These are phyloP conservation scores for Micromonas pusilla DNA, from an alignment of 139 green algal genomes.

Conservation along the genomic window DNA sequence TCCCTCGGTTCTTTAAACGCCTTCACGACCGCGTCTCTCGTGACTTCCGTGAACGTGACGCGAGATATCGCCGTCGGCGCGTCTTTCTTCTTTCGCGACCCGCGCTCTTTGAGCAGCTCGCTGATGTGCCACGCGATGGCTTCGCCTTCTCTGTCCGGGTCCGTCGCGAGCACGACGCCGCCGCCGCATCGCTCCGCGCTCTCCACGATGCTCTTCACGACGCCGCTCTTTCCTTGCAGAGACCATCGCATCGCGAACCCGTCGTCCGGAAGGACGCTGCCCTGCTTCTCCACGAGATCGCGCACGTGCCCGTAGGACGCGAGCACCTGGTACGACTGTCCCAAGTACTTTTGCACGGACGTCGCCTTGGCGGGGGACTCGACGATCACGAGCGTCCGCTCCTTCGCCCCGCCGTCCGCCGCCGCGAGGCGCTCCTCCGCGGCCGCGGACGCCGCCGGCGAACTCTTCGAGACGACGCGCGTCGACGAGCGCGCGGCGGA, in stretches of 20 bases:
- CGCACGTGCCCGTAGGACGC: conserved; percentile 86
- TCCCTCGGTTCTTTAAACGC: conserved; percentile 57
- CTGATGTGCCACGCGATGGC: conserved; percentile 91
- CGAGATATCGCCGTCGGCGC: background rate
- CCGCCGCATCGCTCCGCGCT: background rate
- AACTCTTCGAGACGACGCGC: too few species aligned
- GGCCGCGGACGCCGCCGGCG: too few species aligned
- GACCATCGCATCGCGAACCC: conserved; percentile 48
- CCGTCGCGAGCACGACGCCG: conserved; percentile 79
- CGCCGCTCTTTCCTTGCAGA: conserved; percentile 32
- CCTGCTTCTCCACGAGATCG: conserved; percentile 58
- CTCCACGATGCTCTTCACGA: background rate
- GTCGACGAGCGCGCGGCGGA: too few species aligned
- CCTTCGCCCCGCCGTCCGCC: too few species aligned
- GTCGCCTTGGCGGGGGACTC: conserved; percentile 91
- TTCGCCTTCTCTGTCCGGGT: conserved; percentile 89
- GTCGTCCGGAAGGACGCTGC: conserved; percentile 51
- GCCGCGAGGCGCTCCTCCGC: too few species aligned
- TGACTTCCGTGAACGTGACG: conserved; percentile 72
- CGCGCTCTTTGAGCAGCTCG: conserved; percentile 57
- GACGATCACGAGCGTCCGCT: conserved; percentile 60
- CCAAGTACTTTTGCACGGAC: conserved; percentile 86
- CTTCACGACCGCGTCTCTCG: conserved; percentile 56
- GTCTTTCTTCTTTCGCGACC: background rate
- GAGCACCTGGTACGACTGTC: conserved; percentile 44